Percentiles rank a stretch among this genome's conserved stretches.
These are phyloP conservation scores for Nematocida displodere DNA, from an alignment of 371 early-diverging fungal species.

Conservation along the genomic window DNA sequence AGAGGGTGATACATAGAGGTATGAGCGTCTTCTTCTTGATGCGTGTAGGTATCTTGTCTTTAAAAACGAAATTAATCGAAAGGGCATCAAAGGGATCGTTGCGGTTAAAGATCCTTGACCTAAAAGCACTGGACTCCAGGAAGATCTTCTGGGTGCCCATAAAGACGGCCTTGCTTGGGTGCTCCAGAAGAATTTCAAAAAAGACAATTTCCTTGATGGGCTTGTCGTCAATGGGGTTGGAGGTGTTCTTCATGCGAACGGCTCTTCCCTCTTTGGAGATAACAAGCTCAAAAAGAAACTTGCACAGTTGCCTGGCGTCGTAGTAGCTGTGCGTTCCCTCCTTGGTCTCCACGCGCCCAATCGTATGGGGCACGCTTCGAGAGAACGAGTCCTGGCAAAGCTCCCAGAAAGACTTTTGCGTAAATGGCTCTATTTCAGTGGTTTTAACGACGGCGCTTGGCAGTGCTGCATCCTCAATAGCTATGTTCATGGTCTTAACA, in stretches of 20 bases:
- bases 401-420: conserved; percentile 64
- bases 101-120: conserved; percentile 64
- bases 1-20: background rate
- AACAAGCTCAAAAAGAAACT: conserved; percentile 66
- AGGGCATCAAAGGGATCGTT: conserved; percentile 65
- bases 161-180: conserved; percentile 60
- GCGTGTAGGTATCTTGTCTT: conserved; percentile 4
- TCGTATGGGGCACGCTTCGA: conserved; percentile 35
- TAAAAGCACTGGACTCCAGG: conserved; percentile 62
- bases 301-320: conserved; percentile 66
- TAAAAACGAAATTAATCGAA: conserved; percentile 65
- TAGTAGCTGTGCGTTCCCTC: conserved; percentile 58
- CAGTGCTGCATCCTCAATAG: conserved; percentile 55
- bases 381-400: conserved; percentile 57
- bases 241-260: conserved; percentile 64
- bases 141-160: conserved; percentile 65
- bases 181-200: conserved; percentile 63
- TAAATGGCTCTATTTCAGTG: conserved; percentile 62
- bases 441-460: conserved; percentile 58
- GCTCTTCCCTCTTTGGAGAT: conserved; percentile 65
- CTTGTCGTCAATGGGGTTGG: conserved; percentile 63
- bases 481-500: conserved; percentile 14
- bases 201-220: conserved; percentile 63
- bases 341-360: conserved; percentile 2
- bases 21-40: conserved; percentile 30